Base-by-base conservation (phyloP, 129 eudicot genomes). In the Ambrosia artemisiifolia region DNA sequence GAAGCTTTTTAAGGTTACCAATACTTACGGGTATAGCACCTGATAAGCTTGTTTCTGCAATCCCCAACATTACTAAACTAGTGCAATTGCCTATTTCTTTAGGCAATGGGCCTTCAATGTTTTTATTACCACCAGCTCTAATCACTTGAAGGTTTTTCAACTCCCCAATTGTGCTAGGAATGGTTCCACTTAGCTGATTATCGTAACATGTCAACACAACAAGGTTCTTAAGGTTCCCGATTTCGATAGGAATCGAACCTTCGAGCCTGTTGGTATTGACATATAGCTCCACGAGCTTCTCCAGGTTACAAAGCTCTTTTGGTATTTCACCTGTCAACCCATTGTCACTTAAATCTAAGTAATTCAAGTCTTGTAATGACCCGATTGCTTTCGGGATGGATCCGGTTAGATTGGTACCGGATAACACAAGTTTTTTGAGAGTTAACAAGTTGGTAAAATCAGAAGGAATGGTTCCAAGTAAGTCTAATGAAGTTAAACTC, bases 81-180 rank as follows among this genome's bases (percentile, higher is more conserved):
- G 84, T 77, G 63, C 96, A 93, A 32, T 93, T 93, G 0, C 98
- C 98, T 30, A 93, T 85, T 70, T 89, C 90, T 63, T 74, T 51
- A 3, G 98, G 98, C 17, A 93, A 65, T 9, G 88, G 65, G 20
- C 98, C 98, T 81, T 72, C 83, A 20, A 93, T 90, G 69, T 93
- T 87, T 76, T 89, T 93, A 78, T 93, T 93, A n/a, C 98, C 98
- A 30, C 98, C 98, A 7, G 88, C 98, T 78, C 98, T 70, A 8
- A 93, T 72, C 56, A 84, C 88, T 66, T 79, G 72, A 24, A 93
- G 88, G 66, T 83, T 85, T 40, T 80, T 85, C 51, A 93, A 54
- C 4, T 69, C 77, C 7, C 98, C 98, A 1, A 93, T 84, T 32
- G 73, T 63, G 36, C 60, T 73, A 28, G 98, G 98, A 49, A 93